Evolutionary conservation across 2,329 filamentous ascomycete species (phyloP).

Genomic region (Penicillium olsonii): DNA sequence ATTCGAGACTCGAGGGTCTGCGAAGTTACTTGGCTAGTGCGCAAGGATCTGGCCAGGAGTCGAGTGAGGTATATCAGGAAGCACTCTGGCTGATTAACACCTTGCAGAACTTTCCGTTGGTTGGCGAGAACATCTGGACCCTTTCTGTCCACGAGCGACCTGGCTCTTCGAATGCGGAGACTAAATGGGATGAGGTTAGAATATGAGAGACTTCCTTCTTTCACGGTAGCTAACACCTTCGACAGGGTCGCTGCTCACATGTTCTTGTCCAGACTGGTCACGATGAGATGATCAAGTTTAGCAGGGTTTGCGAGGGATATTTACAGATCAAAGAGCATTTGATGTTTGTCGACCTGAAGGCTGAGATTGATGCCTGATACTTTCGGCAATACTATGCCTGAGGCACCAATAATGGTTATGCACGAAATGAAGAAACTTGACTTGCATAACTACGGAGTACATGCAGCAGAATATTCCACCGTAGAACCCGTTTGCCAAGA

Average conservation of each 20-base stretch:
- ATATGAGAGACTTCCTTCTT: neutral
- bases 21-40: conserved; percentile 30
- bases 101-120: conserved; percentile 8
- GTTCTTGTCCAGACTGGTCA: conserved; percentile 31
- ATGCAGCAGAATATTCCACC: too few relatives aligned
- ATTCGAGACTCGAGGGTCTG: conserved; percentile 35
- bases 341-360: neutral
- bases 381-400: neutral
- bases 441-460: too few relatives aligned
- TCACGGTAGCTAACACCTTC: neutral
- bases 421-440: too few relatives aligned
- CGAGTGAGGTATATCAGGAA: conserved; percentile 13
- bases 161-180: neutral
- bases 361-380: neutral
- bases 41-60: conserved; percentile 28
- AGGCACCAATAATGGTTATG: too few relatives aligned
- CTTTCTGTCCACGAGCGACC: conserved; percentile 8
- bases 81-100: conserved; percentile 12
- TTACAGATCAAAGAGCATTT: conserved; percentile 11
- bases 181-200: conserved; percentile 6
- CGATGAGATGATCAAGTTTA: conserved; percentile 29
- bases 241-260: conserved; percentile 5
- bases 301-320: conserved; percentile 7
- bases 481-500: too few relatives aligned
- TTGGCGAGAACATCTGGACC: conserved; percentile 4